A percentile compares a stretch with the other conserved stretches of the same genome.
Conservation (phyloP, 306 rosid species). For the Begonia fuchsioides region DNA sequence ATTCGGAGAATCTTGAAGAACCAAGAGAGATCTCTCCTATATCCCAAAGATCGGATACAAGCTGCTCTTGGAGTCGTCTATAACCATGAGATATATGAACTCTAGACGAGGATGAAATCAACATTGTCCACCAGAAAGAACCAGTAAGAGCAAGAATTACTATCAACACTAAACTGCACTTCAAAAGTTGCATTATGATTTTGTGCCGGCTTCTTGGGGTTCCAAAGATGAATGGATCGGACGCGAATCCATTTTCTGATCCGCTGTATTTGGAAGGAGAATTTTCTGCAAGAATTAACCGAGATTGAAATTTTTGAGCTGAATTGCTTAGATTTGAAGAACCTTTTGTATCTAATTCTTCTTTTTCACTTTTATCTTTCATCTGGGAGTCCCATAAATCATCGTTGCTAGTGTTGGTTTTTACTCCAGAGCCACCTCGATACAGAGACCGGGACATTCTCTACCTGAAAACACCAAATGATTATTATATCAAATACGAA, state of each 20-base stretch:
- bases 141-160: constrained; percentile 74
- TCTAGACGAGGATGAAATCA: constrained; percentile 70
- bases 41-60: constrained; percentile 80
- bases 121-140: constrained; percentile 90
- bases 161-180: constrained; percentile 58
- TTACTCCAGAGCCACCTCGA: constrained; percentile 61
- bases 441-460: constrained; percentile 80
- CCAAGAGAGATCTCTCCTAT: no score
- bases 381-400: constrained; percentile 63
- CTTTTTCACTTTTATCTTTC: constrained; percentile 75
- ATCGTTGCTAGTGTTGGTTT: constrained; percentile 38
- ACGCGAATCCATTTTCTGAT: constrained; percentile 52
- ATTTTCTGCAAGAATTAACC: constrained; percentile 38
- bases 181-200: constrained; percentile 45
- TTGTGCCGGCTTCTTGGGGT: constrained; percentile 61
- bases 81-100: constrained; percentile 71
- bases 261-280: constrained; percentile 47
- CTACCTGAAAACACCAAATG: constrained; percentile 8
- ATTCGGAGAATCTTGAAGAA: no score
- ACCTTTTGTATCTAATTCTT: constrained; percentile 61
- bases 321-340: constrained; percentile 31
- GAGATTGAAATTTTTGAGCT: constrained; percentile 32
- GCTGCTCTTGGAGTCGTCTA: constrained; percentile 86
- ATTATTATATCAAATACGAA: no score
- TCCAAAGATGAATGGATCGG: constrained; percentile 50